A percentile compares a stretch with the other conserved stretches of the same genome.
phyloP scores from a whole-genome alignment of 257 asterid species.

The Orobanche coerulescens region DNA sequence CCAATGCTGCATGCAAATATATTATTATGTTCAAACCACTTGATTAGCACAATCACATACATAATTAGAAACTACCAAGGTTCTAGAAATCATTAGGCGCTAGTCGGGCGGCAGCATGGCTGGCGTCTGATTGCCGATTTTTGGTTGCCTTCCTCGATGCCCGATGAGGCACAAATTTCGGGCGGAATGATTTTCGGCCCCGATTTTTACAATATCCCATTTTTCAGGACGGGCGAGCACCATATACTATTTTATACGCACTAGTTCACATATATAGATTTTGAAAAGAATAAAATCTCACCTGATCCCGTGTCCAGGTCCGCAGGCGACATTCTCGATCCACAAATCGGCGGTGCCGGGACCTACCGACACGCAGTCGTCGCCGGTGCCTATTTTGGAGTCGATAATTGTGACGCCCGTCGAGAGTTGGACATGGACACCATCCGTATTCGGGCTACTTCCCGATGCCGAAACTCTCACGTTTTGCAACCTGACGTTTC shows the following conservation, averaged over 20 bases:
- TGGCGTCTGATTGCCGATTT: no score
- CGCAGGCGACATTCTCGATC: conserved; percentile 35
- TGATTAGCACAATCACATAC: background rate
- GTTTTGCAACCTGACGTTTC: conserved; percentile 30
- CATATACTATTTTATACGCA: no score
- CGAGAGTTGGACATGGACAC: conserved; percentile 44
- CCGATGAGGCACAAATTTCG: no score
- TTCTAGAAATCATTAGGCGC: no score
- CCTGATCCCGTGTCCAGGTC: conserved; percentile 65
- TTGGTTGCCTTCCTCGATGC: no score
- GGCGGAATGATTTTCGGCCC: no score
- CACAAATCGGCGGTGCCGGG: conserved; percentile 40
- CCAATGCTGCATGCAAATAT: conserved; percentile 37
- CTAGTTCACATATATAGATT: no score
- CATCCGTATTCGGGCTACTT: conserved; percentile 55
- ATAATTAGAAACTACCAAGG: no score
- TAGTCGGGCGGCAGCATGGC: no score
- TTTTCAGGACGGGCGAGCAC: no score
- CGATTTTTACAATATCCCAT: no score
- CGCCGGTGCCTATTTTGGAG: conserved; percentile 40
- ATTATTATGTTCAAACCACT: background rate
- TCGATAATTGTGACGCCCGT: conserved; percentile 22
- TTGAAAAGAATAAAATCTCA: background rate
- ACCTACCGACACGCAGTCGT: conserved; percentile 55
- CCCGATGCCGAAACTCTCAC: conserved; percentile 26